Base-by-base conservation (phyloP, 2,329 filamentous ascomycete species). In the Aspergillus ochraceus region DNA sequence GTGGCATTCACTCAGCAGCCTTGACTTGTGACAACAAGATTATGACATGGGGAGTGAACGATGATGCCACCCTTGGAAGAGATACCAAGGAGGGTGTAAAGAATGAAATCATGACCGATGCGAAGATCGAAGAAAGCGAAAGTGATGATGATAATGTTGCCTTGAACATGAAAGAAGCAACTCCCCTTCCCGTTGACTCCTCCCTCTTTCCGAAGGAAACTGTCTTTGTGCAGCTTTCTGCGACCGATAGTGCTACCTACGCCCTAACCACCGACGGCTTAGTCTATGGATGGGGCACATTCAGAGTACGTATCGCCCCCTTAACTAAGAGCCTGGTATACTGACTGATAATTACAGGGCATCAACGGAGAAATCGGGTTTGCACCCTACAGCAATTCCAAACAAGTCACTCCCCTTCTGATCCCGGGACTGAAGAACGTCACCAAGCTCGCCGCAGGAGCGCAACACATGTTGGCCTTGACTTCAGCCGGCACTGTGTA, bases 41-140 rank as follows among this genome's bases (percentile, higher is more conserved):
- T 65, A 77, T 92, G 56, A 93, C 90, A n/a, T 96, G 91, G 91
- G 91, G 91, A 55, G 90, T 94, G 66, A 95, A 95, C 71, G 90
- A 94, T 70, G 86, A 92, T 68, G 88, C 88, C 62, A 89, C 91
- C 8, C 83, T 95, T 20, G 91, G 90, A 49, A 84, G 91, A 68
- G 85, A 90, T 70, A 92, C 90, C 12, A 60, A 45, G 50, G 29
- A 61, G 10, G 57, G 59, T 4, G 0, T n/a, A 3, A 11, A 88
- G 86, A 81, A 83, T 86, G 51, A 68, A 60, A 47, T 39, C 10
- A 50, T 58, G 26, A 71, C 70, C 49, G 67, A 71, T 19, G 68
- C 68, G 51, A 70, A 67, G 19, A 63, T 64, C 24, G 62, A 61
- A 53, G 80, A 78, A 39, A 77, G 79, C 50, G 78, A 76, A 14